phyloP scores from a whole-genome alignment of 1,139 yeast species.

The Hanseniaspora gamundiae region DNA sequence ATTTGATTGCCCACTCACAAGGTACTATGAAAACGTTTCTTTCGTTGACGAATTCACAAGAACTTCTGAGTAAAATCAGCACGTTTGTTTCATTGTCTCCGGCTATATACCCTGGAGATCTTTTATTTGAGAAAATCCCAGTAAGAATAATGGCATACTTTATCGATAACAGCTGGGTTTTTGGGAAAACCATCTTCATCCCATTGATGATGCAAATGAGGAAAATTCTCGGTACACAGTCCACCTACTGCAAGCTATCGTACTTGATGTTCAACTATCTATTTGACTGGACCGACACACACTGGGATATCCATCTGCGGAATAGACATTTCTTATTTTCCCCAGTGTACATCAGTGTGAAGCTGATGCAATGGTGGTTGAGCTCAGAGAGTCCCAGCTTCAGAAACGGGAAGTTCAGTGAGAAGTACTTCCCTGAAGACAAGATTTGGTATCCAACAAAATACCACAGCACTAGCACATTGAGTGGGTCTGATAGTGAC shows the following conservation, averaged over 20 bases:
- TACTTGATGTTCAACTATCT: constrained; percentile 73
- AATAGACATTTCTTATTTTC: constrained; percentile 71
- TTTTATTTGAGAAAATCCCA: constrained; percentile 46
- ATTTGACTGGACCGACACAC: constrained; percentile 71
- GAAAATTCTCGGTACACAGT: constrained; percentile 30
- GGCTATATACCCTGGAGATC: constrained; percentile 74
- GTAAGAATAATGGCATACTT: constrained; percentile 29
- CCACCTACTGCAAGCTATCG: constrained; percentile 47
- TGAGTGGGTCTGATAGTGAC: constrained; percentile 1
- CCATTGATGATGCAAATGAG: constrained; percentile 46
- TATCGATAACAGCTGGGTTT: constrained; percentile 34
- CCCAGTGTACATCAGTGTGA: constrained; percentile 72
- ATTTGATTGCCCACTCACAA: constrained; percentile 77
- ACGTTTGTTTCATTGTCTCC: constrained; percentile 75
- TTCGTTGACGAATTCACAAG: constrained; percentile 34
- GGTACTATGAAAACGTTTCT: constrained; percentile 82
- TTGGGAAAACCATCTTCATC: constrained; percentile 51
- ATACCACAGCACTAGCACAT: neutral
- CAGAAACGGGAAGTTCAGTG: constrained; percentile 16
- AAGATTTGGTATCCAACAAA: constrained; percentile 22
- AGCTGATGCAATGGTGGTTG: constrained; percentile 88
- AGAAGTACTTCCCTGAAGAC: constrained; percentile 20
- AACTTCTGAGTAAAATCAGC: constrained; percentile 37
- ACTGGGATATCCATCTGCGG: constrained; percentile 63
- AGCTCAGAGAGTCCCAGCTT: constrained; percentile 21